These are phyloP conservation scores for Podaxis rugospora DNA, from an alignment of 768 basidiomycete species.

Conservation along the genomic window DNA sequence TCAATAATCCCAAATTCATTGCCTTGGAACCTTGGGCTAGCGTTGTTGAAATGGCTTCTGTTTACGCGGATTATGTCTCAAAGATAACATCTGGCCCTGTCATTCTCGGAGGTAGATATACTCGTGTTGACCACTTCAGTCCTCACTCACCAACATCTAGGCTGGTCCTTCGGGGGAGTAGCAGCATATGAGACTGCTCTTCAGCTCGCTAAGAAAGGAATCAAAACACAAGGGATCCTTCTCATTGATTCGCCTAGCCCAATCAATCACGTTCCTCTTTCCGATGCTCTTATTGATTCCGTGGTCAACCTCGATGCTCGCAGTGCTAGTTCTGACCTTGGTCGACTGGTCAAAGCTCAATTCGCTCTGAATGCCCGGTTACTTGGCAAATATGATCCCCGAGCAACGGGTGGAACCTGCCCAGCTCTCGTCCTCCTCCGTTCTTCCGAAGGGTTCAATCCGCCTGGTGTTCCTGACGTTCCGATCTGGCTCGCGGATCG, in stretches of 20 bases:
- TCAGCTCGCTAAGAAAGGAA: slow-evolving; percentile 39
- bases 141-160: slow-evolving; percentile 26
- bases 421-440: slow-evolving; percentile 46
- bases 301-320: slow-evolving; percentile 30
- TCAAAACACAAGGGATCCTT: slow-evolving; percentile 50
- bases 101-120: slow-evolving; percentile 54
- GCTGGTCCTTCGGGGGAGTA: slow-evolving; percentile 79
- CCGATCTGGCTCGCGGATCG: slow-evolving; percentile 53
- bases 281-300: slow-evolving; percentile 46
- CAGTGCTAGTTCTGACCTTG: slow-evolving; percentile 25
- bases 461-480: slow-evolving; percentile 27
- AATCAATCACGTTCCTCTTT: slow-evolving; percentile 43
- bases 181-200: slow-evolving; percentile 62
- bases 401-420: slow-evolving; percentile 11
- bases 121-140: background rate
- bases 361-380: slow-evolving; percentile 45
- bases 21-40: slow-evolving; percentile 42
- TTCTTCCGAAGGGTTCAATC: slow-evolving; percentile 43
- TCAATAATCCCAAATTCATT: slow-evolving; percentile 52
- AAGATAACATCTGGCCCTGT: slow-evolving; percentile 32
- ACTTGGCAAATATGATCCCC: slow-evolving; percentile 42
- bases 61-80: slow-evolving; percentile 42
- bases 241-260: slow-evolving; percentile 69
- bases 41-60: slow-evolving; percentile 46
- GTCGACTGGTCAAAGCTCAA: slow-evolving; percentile 37